phyloP scores from a whole-genome alignment of 352 stramenopile species.

The Peronospora belbahrii region DNA sequence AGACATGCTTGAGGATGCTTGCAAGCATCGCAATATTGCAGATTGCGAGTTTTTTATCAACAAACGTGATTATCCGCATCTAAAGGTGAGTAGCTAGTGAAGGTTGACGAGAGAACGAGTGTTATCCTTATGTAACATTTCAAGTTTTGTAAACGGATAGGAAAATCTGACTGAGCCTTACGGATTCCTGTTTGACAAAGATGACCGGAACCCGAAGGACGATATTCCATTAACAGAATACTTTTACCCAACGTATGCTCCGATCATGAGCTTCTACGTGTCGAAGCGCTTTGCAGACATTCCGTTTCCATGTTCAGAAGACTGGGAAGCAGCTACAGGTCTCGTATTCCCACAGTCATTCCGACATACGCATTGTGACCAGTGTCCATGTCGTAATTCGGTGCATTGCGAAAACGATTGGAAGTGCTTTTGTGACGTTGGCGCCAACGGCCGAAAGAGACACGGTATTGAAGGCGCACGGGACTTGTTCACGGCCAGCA shows the following conservation, averaged over 20 bases:
- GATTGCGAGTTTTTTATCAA: slow-evolving; percentile 99
- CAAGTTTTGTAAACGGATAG: slow-evolving; percentile 20
- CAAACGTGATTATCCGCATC: slow-evolving; percentile 97
- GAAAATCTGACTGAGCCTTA: slow-evolving; percentile 95
- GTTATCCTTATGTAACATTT: neutral
- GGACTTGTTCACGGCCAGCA: slow-evolving; percentile 95
- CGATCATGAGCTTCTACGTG: slow-evolving; percentile 97
- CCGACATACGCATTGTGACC: slow-evolving; percentile 75
- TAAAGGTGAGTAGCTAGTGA: slow-evolving; percentile 77
- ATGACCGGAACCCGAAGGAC: slow-evolving; percentile 91
- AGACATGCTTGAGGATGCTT: slow-evolving; percentile 96
- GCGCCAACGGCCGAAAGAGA: slow-evolving; percentile 49
- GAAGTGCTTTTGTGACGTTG: slow-evolving; percentile 70
- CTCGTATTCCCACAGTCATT: slow-evolving; percentile 90
- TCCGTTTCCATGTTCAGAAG: slow-evolving; percentile 94
- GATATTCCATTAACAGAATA: slow-evolving; percentile 89
- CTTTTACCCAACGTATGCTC: slow-evolving; percentile 91
- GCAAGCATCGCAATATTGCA: slow-evolving; percentile 89
- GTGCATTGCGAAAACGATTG: slow-evolving; percentile 70
- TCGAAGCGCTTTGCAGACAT: slow-evolving; percentile 95
- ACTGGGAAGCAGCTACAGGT: slow-evolving; percentile 91
- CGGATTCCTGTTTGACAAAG: slow-evolving; percentile 96
- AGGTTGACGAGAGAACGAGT: neutral
- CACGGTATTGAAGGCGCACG: slow-evolving; percentile 61
- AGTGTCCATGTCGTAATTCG: slow-evolving; percentile 55